phyloP scores from a whole-genome alignment of 768 basidiomycete genomes.

The Fistulinella prunicolor region DNA sequence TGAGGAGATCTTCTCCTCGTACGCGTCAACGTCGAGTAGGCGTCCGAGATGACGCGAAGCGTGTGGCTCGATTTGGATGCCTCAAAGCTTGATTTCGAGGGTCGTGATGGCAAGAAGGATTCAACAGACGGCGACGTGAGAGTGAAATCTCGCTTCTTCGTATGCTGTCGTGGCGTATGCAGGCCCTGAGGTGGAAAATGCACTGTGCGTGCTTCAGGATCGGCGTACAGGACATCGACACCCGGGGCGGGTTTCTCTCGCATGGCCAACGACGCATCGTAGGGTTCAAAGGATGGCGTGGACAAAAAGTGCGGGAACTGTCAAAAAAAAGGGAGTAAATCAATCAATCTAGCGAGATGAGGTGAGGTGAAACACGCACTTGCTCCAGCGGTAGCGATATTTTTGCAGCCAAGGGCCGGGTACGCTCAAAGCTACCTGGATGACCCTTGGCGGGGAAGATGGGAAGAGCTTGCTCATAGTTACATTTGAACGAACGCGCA shows the following conservation, averaged over 20 bases:
- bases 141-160: conserved; percentile 15
- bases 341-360: too few relatives aligned
- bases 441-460: conserved; percentile 3
- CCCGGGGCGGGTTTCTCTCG: conserved; percentile 11
- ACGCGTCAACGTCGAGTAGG: conserved; percentile 20
- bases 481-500: conserved; percentile 17
- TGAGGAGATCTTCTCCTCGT: conserved; percentile 12
- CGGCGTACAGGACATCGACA: conserved; percentile 16
- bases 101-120: not conserved
- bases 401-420: conserved; percentile 18
- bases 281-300: conserved; percentile 9
- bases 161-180: not conserved
- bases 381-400: conserved; percentile 14
- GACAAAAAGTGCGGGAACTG: conserved; percentile 10
- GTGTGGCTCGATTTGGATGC: conserved; percentile 14
- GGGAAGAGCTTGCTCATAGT: not conserved
- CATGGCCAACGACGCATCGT: conserved; percentile 6
- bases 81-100: conserved; percentile 5
- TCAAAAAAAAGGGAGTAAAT: too few relatives aligned
- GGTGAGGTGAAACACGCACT: too few relatives aligned
- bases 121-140: conserved; percentile 7
- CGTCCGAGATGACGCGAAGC: conserved; percentile 28
- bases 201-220: conserved; percentile 16
- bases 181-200: conserved; percentile 12
- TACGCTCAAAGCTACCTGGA: conserved; percentile 8